Conservation (phyloP, 2,329 filamentous ascomycete genomes). For the Fusarium agapanthi region DNA sequence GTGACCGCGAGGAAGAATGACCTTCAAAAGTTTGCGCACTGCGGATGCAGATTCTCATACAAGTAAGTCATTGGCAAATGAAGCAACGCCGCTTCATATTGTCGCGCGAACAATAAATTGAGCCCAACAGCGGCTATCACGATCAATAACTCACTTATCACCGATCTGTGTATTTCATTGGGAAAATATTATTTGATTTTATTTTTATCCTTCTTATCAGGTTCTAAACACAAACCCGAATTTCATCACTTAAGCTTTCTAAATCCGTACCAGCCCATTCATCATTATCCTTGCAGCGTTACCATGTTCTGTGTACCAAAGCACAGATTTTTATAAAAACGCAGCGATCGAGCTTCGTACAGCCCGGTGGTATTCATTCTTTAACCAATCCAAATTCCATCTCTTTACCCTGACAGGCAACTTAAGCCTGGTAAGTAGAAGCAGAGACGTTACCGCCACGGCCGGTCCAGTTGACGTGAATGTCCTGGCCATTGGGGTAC, state of each 20-base stretch:
- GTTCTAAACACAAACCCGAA: constrained; percentile 25
- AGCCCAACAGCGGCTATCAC: background rate
- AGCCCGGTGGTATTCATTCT: constrained; percentile 35
- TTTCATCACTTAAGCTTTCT: constrained; percentile 39
- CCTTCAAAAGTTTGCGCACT: background rate
- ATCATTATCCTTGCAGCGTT: constrained; percentile 42
- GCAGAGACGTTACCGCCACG: constrained; percentile 97
- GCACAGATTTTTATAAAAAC: constrained; percentile 35
- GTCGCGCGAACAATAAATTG: background rate
- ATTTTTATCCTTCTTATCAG: constrained; percentile 23
- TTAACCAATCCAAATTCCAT: constrained; percentile 17
- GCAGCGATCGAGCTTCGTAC: constrained; percentile 33
- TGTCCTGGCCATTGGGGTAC: constrained; percentile 86
- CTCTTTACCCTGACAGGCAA: constrained; percentile 1
- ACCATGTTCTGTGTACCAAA: constrained; percentile 35
- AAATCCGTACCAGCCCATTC: constrained; percentile 38
- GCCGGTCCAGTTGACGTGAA: constrained; percentile 99
- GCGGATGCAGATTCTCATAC: background rate
- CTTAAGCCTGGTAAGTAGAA: constrained; percentile 95
- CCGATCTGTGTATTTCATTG: background rate
- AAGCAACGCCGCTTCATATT: background rate
- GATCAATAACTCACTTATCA: background rate
- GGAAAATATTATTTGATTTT: constrained; percentile 6
- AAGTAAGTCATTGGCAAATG: background rate
- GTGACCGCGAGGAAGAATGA: background rate